Conservation (phyloP, 2,329 filamentous ascomycete species). For the Aspergillus melleus region DNA sequence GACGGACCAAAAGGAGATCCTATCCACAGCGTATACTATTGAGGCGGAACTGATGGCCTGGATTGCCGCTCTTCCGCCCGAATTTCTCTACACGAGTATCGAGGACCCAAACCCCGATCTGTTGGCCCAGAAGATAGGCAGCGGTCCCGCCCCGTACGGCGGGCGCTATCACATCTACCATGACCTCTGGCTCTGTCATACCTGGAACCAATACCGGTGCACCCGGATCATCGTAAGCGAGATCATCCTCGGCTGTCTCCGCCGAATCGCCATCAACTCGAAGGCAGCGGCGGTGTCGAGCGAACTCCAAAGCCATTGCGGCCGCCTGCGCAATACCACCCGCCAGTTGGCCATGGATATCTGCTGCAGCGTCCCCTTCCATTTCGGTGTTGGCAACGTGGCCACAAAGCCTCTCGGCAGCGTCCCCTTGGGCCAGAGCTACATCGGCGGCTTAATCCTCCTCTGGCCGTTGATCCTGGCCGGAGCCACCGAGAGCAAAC, state of each 20-base stretch:
- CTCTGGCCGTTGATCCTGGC: slow-evolving; percentile 42
- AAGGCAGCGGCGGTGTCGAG: slow-evolving; percentile 22
- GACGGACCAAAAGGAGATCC: slow-evolving; percentile 28
- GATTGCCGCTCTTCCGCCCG: slow-evolving; percentile 28
- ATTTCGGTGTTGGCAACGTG: slow-evolving; percentile 29
- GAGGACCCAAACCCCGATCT: slow-evolving; percentile 26
- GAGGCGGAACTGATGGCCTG: slow-evolving; percentile 37
- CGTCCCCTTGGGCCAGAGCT: slow-evolving; percentile 26
- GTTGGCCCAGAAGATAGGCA: slow-evolving; percentile 37
- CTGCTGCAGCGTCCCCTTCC: slow-evolving; percentile 38
- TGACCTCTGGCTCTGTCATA: slow-evolving; percentile 54
- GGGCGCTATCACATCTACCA: slow-evolving; percentile 57
- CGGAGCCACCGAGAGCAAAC: slow-evolving; percentile 30
- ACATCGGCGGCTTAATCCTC: slow-evolving; percentile 34
- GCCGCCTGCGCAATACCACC: slow-evolving; percentile 28
- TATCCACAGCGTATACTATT: slow-evolving; percentile 32
- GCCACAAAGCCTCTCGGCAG: slow-evolving; percentile 9
- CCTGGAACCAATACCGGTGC: slow-evolving; percentile 63
- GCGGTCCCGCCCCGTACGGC: slow-evolving; percentile 41
- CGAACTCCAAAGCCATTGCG: slow-evolving; percentile 33
- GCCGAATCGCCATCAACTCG: slow-evolving; percentile 24
- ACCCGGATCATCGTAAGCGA: slow-evolving; percentile 56
- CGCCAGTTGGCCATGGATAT: slow-evolving; percentile 36
- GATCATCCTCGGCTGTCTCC: slow-evolving; percentile 41
- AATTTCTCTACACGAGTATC: slow-evolving; percentile 29